A percentile compares a stretch with the other conserved stretches of the same genome.
Conservation (phyloP, 352 stramenopile genomes). For the Globisporangium spiculum region DNA sequence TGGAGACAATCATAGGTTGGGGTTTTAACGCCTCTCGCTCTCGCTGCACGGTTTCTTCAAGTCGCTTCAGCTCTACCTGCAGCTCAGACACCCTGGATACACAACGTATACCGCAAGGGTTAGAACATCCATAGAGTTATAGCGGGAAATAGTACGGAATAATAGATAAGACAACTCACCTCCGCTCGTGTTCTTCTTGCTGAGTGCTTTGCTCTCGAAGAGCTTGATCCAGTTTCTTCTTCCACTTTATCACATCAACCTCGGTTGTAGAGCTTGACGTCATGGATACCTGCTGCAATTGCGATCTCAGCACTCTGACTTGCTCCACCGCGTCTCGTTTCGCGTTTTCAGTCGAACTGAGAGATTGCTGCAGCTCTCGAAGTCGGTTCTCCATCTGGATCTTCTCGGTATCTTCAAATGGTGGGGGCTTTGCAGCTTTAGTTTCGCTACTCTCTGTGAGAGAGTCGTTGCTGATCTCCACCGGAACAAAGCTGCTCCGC, state of each 20-base stretch:
- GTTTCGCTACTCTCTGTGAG: background rate
- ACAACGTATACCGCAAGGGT: background rate
- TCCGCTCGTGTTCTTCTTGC: conserved; percentile 37
- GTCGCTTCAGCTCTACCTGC: conserved; percentile 26
- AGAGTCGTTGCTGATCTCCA: conserved; percentile 1
- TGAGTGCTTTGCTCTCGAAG: conserved; percentile 41
- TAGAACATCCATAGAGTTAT: background rate
- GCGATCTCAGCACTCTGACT: conserved; percentile 34
- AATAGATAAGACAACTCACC: conserved; percentile 19
- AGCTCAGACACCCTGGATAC: conserved; percentile 25
- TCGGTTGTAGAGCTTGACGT: conserved; percentile 20
- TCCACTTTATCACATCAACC: conserved; percentile 45
- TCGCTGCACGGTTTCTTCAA: conserved; percentile 27
- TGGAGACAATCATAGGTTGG: conserved; percentile 21
- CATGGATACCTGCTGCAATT: conserved; percentile 38
- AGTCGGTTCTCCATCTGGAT: conserved; percentile 19
- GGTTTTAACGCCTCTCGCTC: conserved; percentile 1
- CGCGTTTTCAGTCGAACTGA: conserved; percentile 27
- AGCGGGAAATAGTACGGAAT: background rate
- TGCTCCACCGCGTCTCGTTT: conserved; percentile 58
- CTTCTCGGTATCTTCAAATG: conserved; percentile 13
- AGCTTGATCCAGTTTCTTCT: conserved; percentile 49
- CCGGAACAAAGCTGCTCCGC: conserved; percentile 4
- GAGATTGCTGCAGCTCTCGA: conserved; percentile 24
- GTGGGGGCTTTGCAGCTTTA: background rate